Conservation (phyloP, 192 early-diverging fungal species). For the Podila horticola region DNA sequence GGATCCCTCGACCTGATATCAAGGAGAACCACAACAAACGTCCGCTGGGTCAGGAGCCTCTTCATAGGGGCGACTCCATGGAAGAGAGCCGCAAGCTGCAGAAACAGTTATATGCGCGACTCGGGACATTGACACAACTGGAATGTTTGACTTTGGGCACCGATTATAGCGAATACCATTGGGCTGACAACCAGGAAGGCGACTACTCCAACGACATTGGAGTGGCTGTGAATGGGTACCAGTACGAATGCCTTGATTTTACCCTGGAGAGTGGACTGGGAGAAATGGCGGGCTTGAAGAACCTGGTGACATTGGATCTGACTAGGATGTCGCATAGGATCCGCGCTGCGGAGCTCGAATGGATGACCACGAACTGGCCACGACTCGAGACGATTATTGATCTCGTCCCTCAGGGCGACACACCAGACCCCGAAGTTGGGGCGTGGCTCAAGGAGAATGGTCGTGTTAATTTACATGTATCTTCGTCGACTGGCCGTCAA, state of each 20-base stretch:
- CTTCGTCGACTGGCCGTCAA: neutral
- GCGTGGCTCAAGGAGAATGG: neutral
- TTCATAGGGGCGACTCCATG: neutral
- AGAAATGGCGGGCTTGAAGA: neutral
- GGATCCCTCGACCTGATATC: neutral
- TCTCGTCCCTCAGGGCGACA: neutral
- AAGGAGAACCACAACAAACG: neutral
- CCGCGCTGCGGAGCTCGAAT: neutral
- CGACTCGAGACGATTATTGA: neutral
- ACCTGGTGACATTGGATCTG: neutral
- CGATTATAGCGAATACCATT: neutral
- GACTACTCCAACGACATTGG: neutral
- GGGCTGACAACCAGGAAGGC: neutral
- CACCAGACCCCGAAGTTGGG: neutral
- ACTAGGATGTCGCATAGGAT: neutral
- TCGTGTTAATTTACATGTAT: neutral
- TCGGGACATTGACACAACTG: neutral
- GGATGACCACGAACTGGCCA: conserved; percentile 1
- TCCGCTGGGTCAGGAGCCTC: neutral
- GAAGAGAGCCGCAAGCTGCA: neutral
- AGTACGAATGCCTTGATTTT: neutral
- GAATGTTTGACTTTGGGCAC: neutral
- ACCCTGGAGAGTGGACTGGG: neutral
- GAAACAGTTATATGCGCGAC: neutral
- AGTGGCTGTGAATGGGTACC: neutral